These are phyloP conservation scores for Lipomyces mesembrius DNA, from an alignment of 805 yeast genomes.

Conservation along the genomic window DNA sequence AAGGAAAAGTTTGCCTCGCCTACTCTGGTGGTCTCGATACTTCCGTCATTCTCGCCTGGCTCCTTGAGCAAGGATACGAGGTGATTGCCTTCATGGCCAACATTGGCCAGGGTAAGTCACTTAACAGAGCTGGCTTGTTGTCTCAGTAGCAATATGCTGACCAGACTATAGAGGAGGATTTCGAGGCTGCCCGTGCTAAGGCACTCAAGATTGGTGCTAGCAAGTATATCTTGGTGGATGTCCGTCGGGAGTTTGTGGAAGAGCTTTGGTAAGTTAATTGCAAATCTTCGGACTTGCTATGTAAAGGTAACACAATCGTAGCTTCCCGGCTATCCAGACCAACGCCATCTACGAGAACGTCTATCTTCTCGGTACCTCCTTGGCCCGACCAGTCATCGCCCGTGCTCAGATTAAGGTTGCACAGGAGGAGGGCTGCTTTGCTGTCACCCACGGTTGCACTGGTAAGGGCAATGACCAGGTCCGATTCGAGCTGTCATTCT, in stretches of 20 bases:
- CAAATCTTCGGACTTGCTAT: not conserved
- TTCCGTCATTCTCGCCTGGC: slow-evolving; percentile 97
- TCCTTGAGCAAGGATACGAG: slow-evolving; percentile 96
- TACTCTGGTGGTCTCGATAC: slow-evolving; percentile 99
- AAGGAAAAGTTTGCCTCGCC: slow-evolving; percentile 98
- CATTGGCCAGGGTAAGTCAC: slow-evolving; percentile 72
- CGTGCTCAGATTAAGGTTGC: slow-evolving; percentile 98
- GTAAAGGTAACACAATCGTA: not conserved
- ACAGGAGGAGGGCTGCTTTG: slow-evolving; percentile 95
- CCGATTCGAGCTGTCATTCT: slow-evolving; percentile 94
- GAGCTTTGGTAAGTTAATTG: slow-evolving; percentile 63
- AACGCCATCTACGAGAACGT: slow-evolving; percentile 98
- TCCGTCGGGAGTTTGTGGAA: slow-evolving; percentile 92
- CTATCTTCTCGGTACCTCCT: slow-evolving; percentile 92
- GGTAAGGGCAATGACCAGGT: slow-evolving; percentile 99
- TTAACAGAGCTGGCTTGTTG: not conserved
- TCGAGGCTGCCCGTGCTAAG: slow-evolving; percentile 93
- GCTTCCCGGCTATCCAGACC: slow-evolving; percentile 93
- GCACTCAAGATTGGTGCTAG: slow-evolving; percentile 97
- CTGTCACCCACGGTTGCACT: slow-evolving; percentile 98
- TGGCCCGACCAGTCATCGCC: slow-evolving; percentile 99
- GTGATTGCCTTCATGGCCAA: slow-evolving; percentile 98
- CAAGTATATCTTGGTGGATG: slow-evolving; percentile 91
- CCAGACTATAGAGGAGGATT: slow-evolving; percentile 78
- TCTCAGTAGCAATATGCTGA: not conserved